Conservation (phyloP, 495 filamentous ascomycete genomes). For the Penicillium subrubescens region DNA sequence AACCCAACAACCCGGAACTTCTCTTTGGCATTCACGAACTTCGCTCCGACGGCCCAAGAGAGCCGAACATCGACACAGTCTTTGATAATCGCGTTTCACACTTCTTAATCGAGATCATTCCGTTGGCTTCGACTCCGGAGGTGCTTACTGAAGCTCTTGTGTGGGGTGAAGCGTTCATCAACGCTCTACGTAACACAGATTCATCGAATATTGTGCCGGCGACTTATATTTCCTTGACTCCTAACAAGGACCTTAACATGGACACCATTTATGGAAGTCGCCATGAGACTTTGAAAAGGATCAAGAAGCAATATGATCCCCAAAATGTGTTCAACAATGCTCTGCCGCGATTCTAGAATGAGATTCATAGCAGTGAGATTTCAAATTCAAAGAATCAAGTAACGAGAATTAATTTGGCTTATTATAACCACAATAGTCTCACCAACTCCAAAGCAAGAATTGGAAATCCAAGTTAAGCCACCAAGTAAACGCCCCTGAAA, state of each 20-base stretch:
- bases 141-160: neutral
- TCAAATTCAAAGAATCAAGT: neutral
- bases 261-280: slow-evolving; percentile 10
- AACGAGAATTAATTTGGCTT: neutral
- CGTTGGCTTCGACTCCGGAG: slow-evolving; percentile 6
- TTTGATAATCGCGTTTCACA: slow-evolving; percentile 13
- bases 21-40: slow-evolving; percentile 20
- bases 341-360: slow-evolving; percentile 6
- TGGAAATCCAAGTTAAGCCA: neutral
- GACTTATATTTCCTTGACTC: slow-evolving; percentile 15
- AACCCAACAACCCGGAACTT: slow-evolving; percentile 8
- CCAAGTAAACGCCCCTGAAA: neutral
- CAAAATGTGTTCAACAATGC: slow-evolving; percentile 16
- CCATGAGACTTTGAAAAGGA: slow-evolving; percentile 8
- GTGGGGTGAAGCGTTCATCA: slow-evolving; percentile 15
- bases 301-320: slow-evolving; percentile 19
- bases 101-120: slow-evolving; percentile 18
- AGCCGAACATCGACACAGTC: neutral
- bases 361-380: neutral
- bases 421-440: neutral
- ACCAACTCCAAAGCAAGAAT: neutral
- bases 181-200: slow-evolving; percentile 16
- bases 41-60: slow-evolving; percentile 6
- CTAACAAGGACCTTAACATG: slow-evolving; percentile 2
- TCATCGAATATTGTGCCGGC: slow-evolving; percentile 6